Evolutionary conservation across 1,284 basidiomycete genomes (phyloP), one percentile per base, ranked within the genome.

Genomic region (Naganishia sp.): DNA sequence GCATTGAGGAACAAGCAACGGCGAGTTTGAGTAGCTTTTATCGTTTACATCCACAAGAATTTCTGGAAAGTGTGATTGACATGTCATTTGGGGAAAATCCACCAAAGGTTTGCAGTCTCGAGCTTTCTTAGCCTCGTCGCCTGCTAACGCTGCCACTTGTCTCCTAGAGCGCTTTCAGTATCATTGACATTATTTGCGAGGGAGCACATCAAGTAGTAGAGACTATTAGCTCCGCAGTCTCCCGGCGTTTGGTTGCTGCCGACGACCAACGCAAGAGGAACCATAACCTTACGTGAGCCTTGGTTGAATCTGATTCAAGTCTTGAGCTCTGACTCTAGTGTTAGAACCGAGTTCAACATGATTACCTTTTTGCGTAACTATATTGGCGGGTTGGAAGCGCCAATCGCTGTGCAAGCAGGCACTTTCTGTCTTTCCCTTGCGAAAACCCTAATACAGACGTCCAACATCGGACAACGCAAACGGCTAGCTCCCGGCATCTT

Each of bases 351-450:
- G 15, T 23, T 58, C 6, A 73, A n/a, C 68, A 76, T 10, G 66
- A 65, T 78, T 2, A 71, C 72, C 45, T 98, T 98, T 78, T 82
- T 98, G 42, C 93, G 97, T 72, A 86, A 87, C 65, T 98, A 98
- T 74, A 78, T 96, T n/a, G 80, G 81, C 23, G 85, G 88, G 6
- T 80, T 99, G 54, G 94, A 98, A 76, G 90, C 91, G 1, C 90
- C 92, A 0, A 82, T 94, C 23, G 92, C 92, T 1, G 83, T 92
- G 5, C 95, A 98, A 79, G 90, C 97, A 7, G 98, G 95, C 94
- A 81, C 82, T 61, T 85, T 90, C 21, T 88, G 89, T 73, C 82
- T 92, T 69, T 84, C 88, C 42, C 83, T 98, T 41, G 86, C 88
- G 10, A 93, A 90, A 74, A 79, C 94, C 21, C 79, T 86, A 13